Evolutionary conservation across 192 early-diverging fungal species (phyloP).

Genomic region (Lobosporangium transversale): DNA sequence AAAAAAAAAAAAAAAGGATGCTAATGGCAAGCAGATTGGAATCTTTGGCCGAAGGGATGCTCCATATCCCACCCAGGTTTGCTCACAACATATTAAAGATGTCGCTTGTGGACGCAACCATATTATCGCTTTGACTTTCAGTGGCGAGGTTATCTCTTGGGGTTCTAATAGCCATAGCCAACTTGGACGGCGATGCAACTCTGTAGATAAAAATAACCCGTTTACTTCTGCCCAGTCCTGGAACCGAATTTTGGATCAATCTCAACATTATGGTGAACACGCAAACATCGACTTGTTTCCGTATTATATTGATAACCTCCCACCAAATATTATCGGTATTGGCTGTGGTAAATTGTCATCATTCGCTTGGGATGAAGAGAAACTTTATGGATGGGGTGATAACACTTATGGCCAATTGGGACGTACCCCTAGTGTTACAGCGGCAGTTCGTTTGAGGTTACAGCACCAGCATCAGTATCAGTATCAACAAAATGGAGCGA

Average conservation of each 20-base stretch:
- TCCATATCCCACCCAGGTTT: constrained; percentile 24
- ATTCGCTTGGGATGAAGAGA: constrained; percentile 45
- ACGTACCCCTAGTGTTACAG: neutral
- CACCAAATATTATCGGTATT: constrained; percentile 23
- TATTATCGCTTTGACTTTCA: constrained; percentile 19
- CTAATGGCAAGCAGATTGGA: constrained; percentile 3
- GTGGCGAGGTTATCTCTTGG: constrained; percentile 41
- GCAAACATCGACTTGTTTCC: constrained; percentile 14
- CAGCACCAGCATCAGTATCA: neutral
- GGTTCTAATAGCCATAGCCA: constrained; percentile 27
- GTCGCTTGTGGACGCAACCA: constrained; percentile 40
- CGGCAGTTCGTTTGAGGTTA: neutral
- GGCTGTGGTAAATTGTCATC: constrained; percentile 27
- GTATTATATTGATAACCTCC: constrained; percentile 27
- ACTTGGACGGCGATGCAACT: constrained; percentile 16
- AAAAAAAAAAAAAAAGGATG: too few relatives aligned
- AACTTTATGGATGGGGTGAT: constrained; percentile 39
- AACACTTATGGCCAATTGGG: constrained; percentile 40
- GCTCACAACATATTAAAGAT: constrained; percentile 15
- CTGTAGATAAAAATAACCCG: too few relatives aligned
- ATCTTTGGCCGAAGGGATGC: constrained; percentile 5
- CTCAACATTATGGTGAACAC: too few relatives aligned
- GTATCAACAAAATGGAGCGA: neutral
- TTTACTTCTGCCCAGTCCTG: neutral
- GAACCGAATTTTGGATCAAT: too few relatives aligned